Evolutionary conservation across 2,329 filamentous ascomycete species (phyloP).

Genomic region (Alternaria sp.): DNA sequence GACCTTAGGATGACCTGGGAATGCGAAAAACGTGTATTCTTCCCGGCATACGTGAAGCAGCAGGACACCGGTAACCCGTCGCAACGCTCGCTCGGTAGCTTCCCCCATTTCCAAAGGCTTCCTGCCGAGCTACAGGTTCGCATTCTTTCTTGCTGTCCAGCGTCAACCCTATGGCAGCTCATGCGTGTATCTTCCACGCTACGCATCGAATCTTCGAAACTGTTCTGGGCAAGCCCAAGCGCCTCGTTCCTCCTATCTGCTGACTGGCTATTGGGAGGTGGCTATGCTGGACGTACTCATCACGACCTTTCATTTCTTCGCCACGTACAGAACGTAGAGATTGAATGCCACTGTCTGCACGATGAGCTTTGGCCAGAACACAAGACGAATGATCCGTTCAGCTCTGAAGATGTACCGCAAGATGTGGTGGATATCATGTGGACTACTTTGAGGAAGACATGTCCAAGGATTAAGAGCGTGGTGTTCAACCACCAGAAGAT

Average conservation of each 20-base stretch:
- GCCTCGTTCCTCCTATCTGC: conserved; percentile 12
- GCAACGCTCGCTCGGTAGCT: neutral
- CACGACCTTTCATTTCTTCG: conserved; percentile 21
- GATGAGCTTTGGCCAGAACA: neutral
- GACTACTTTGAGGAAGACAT: conserved; percentile 15
- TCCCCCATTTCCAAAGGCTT: conserved; percentile 15
- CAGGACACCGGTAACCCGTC: neutral
- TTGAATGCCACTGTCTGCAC: conserved; percentile 18
- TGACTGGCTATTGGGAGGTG: conserved; percentile 20
- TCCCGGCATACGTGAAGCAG: neutral
- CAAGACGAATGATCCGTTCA: neutral
- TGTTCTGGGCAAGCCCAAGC: conserved; percentile 23
- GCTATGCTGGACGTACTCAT: conserved; percentile 18
- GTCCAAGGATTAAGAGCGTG: conserved; percentile 20
- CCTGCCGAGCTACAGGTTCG: conserved; percentile 25
- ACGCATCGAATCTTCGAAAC: conserved; percentile 29
- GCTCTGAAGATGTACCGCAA: conserved; percentile 1
- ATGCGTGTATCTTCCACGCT: conserved; percentile 22
- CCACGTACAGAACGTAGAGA: conserved; percentile 24
- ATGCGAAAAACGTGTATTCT: neutral
- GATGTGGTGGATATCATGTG: conserved; percentile 17
- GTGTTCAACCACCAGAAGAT: conserved; percentile 19
- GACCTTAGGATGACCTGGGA: neutral
- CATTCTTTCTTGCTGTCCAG: conserved; percentile 22
- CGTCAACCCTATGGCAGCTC: conserved; percentile 25